Base-by-base conservation (phyloP, 2,329 filamentous ascomycete species). In the Penicillium brevicompactum region DNA sequence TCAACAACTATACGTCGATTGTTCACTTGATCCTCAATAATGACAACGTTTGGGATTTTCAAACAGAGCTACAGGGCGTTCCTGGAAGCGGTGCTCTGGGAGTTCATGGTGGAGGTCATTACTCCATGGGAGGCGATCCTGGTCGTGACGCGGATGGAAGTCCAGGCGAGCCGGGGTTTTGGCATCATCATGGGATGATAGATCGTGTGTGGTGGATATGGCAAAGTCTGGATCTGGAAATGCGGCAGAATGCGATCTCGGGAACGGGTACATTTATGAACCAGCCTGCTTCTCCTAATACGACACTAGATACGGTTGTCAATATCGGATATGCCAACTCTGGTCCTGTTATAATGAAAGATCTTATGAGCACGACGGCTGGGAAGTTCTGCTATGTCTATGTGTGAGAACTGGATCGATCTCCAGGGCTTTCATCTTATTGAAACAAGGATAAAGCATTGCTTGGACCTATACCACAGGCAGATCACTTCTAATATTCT, bases 141-240 rank as follows among this genome's bases (percentile, higher is more conserved):
- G 77, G 74, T 2, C 73, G 75, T 22, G 79, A 82, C 63, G 64
- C 79, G 18, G 78, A 75, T 55, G 71, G 73, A 1, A 78, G 75
- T 7, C 78, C 80, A 1, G 73, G 68, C 3, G 78, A 82, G 40
- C 77, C 77, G 1, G 69, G 65, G 27, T 81, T 82, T 66, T 82
- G 72, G 63, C 68, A 78, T 24, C 78, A 81, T 58, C 79, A 81
- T 55, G 71, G 71, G 1, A 74, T 75, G 67, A 76, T 82, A 30
- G 80, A 82, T 57, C 70, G 78, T 4, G 62, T 74, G 5, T 82
- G 72, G 67, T 80, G 76, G 76, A 78, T 76, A 14, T 82, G 80
- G 80, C 79, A 82, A 63, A 78, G 76, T 31, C 66, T 74, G 37
- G 74, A 80, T 46, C 59, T 72, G 40, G 62, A 66, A 48, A 67